phyloP scores from a whole-genome alignment of 2,329 filamentous ascomycete species.

The Colletotrichum spinosum region DNA sequence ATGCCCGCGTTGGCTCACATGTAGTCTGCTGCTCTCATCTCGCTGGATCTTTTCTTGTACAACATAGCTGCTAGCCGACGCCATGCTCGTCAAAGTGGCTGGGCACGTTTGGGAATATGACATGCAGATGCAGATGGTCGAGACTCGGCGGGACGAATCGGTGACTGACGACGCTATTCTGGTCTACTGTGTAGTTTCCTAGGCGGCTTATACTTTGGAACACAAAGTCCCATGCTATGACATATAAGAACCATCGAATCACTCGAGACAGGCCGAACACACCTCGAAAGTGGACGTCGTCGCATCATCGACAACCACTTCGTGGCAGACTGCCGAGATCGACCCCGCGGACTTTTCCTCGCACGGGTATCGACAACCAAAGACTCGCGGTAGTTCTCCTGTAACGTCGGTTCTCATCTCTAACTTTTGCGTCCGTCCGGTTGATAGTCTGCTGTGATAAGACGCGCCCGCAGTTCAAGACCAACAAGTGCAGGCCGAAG shows the following conservation, averaged over 20 bases:
- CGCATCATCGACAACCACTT: not conserved
- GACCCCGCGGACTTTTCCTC: no score
- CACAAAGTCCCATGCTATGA: no score
- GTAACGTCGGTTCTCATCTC: not conserved
- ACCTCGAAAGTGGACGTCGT: not conserved
- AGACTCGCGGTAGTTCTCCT: no score
- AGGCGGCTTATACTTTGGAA: no score
- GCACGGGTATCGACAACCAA: no score
- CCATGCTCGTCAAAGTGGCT: slow-evolving; percentile 6
- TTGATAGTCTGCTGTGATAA: slow-evolving; percentile 16
- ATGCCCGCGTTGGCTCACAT: slow-evolving; percentile 3
- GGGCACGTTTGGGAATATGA: not conserved
- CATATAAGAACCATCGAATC: no score
- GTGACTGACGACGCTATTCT: no score
- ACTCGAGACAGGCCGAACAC: no score
- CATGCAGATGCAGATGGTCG: not conserved
- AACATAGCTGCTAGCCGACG: not conserved
- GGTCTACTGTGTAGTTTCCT: no score
- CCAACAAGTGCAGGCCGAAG: not conserved
- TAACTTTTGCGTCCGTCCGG: not conserved
- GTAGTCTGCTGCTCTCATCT: slow-evolving; percentile 9
- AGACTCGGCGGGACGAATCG: not conserved
- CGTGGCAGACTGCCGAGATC: no score
- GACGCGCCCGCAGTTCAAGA: slow-evolving; percentile 11
- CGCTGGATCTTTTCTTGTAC: slow-evolving; percentile 26